phyloP scores from a whole-genome alignment of 352 stramenopile genomes.

The Phytophthora lateralis region DNA sequence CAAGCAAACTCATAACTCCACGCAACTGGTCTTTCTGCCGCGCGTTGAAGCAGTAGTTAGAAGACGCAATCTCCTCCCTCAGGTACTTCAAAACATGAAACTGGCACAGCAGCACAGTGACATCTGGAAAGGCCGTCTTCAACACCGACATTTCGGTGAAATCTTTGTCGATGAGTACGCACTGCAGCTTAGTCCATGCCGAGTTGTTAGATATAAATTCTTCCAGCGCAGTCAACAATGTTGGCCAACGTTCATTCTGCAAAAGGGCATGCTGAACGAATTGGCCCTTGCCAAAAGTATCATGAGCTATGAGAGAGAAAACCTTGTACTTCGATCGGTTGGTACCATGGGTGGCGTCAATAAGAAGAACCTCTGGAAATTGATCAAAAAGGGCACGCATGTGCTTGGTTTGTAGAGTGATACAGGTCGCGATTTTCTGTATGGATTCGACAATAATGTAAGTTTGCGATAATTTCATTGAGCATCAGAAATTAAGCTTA shows the following conservation, averaged over 20 bases:
- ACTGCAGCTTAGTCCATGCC: constrained; percentile 16
- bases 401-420: constrained; percentile 26
- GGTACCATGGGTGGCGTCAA: constrained; percentile 28
- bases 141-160: constrained; percentile 29
- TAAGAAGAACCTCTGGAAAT: constrained; percentile 26
- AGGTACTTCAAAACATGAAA: constrained; percentile 39
- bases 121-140: constrained; percentile 14
- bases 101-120: constrained; percentile 31
- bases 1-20: background rate
- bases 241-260: constrained; percentile 23
- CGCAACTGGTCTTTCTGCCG: background rate
- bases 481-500: constrained; percentile 2
- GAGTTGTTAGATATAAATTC: constrained; percentile 31
- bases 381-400: constrained; percentile 12
- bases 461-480: no score
- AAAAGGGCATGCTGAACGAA: constrained; percentile 28
- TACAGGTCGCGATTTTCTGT: constrained; percentile 23
- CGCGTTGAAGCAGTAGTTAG: constrained; percentile 15
- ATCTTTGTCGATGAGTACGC: constrained; percentile 28
- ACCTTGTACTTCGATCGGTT: constrained; percentile 32
- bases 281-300: constrained; percentile 31
- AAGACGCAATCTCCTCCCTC: constrained; percentile 14
- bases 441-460: no score
- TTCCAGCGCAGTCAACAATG: constrained; percentile 11
- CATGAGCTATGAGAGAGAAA: constrained; percentile 28